Percentiles rank a stretch among this genome's conserved stretches.
phyloP scores from a whole-genome alignment of 345 rosid species.

The Hypericum perforatum region DNA sequence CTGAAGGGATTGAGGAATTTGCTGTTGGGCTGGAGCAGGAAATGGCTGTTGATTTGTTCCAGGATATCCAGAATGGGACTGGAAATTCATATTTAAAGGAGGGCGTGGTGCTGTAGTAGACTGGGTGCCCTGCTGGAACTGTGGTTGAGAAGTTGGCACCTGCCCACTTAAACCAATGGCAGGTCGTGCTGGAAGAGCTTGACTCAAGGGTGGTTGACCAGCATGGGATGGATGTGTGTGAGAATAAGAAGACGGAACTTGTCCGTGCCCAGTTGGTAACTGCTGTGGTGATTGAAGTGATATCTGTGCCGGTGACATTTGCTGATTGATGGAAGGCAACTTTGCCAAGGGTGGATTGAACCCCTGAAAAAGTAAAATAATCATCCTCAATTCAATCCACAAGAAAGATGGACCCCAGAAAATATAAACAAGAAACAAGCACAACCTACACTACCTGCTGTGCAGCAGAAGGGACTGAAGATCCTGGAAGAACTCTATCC shows the following conservation, averaged over 20 bases:
- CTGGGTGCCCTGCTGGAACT: slow-evolving; percentile 35
- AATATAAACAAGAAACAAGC: neutral
- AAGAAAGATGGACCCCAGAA: neutral
- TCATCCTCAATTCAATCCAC: slow-evolving; percentile 7
- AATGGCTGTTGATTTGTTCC: slow-evolving; percentile 43
- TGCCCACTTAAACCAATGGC: slow-evolving; percentile 36
- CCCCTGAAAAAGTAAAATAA: slow-evolving; percentile 18
- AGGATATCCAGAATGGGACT: slow-evolving; percentile 31
- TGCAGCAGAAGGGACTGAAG: slow-evolving; percentile 30
- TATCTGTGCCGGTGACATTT: slow-evolving; percentile 57
- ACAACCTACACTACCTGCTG: slow-evolving; percentile 35
- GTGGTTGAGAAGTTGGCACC: slow-evolving; percentile 46
- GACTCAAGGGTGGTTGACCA: slow-evolving; percentile 38
- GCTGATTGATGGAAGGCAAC: slow-evolving; percentile 35
- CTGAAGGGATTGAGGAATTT: slow-evolving; percentile 48
- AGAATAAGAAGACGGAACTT: slow-evolving; percentile 32
- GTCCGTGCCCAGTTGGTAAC: slow-evolving; percentile 37
- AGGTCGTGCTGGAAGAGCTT: slow-evolving; percentile 40
- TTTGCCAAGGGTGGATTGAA: slow-evolving; percentile 39
- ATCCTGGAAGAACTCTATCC: slow-evolving; percentile 44
- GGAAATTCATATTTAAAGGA: slow-evolving; percentile 41
- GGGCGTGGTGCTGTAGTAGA: slow-evolving; percentile 35
- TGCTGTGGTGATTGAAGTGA: slow-evolving; percentile 52
- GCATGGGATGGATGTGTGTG: slow-evolving; percentile 30
- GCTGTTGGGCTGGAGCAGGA: slow-evolving; percentile 48